Percentiles rank a stretch among this genome's conserved stretches.
Conservation (phyloP, 2,329 filamentous ascomycete species). For the Claviceps spartinae region DNA sequence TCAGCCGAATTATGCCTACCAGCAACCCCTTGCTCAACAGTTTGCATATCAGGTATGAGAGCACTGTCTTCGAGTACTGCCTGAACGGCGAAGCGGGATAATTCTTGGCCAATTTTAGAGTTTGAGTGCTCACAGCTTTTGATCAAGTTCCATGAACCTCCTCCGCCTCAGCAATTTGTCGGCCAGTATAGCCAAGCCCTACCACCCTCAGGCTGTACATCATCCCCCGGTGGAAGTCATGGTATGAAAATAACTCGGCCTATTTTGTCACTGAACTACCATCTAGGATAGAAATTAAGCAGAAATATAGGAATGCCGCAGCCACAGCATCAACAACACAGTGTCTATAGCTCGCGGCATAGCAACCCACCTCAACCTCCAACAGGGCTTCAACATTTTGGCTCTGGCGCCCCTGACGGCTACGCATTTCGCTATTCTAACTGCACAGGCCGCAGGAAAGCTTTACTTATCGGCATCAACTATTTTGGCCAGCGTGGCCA, state of each 20-base stretch:
- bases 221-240: conserved; percentile 30
- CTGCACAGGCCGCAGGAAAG: conserved; percentile 80
- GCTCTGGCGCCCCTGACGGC: conserved; percentile 62
- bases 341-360: conserved; percentile 2
- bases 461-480: conserved; percentile 86
- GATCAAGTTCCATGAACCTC: conserved; percentile 16
- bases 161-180: conserved; percentile 20
- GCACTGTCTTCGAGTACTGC: conserved; percentile 17
- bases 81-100: conserved; percentile 4
- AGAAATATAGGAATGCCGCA: conserved; percentile 8
- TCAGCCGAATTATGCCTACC: conserved; percentile 33
- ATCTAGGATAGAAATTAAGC: not conserved
- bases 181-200: conserved; percentile 16
- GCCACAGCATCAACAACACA: conserved; percentile 7
- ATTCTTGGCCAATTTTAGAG: not conserved
- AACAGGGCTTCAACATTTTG: conserved; percentile 55
- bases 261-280: not conserved
- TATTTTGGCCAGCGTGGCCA: conserved; percentile 90
- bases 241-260: conserved; percentile 3
- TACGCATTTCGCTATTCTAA: conserved; percentile 87
- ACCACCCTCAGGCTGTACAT: conserved; percentile 33
- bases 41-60: conserved; percentile 24
- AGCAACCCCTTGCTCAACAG: conserved; percentile 27
- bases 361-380: conserved; percentile 51
- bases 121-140: not conserved